Base-by-base conservation (phyloP, 768 basidiomycete species). In the Sarcomyxa edulis region DNA sequence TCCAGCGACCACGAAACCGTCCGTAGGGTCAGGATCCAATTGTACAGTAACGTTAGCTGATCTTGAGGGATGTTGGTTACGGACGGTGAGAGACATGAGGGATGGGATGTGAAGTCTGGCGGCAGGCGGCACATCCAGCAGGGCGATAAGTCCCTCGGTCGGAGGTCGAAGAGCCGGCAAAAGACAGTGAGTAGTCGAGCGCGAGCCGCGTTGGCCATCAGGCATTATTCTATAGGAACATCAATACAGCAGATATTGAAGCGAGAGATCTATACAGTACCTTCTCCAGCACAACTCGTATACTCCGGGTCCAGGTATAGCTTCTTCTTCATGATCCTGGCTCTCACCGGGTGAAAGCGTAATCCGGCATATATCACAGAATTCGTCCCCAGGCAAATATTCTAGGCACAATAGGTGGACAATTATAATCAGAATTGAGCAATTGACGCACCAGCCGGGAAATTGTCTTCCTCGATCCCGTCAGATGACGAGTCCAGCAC, bases 1-100 rank as follows among this genome's bases (percentile, higher is more conserved):
- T 0, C 94, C 93, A 3, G 87, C 75, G 29, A 92, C 76, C 11
- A 93, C 77, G 57, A 96, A 95, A n/a, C 72, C 68, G 28, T 88
- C 87, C 9, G 71, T 60, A 11, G 62, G 47, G 43, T 83, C 80
- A 1, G 78, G 69, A 38, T 95, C 91, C 20, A 93, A 68, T 23
- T 82, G 76, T 7, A 92, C 69, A 8, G 75, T 66, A 23, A 94
- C 58, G 46, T 80, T 81, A 1, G 84, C 83, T 2, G 88, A 76
- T 24, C 79, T 72, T 6, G 65, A 64, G 3, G 73, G 67, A 43
- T 81, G 71, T 39, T 74, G 61, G 55, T 89, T 89, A 52, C 91
- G 76, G 42, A 86, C 58, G 44, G 64, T 72, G 35, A 84, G 56
- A 35, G 68, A 60, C 20, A 90, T 66, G 3, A 68, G 54, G 12